These are phyloP conservation scores for Cercospora zeina DNA, from an alignment of 2,329 filamentous ascomycete genomes.

Conservation along the genomic window DNA sequence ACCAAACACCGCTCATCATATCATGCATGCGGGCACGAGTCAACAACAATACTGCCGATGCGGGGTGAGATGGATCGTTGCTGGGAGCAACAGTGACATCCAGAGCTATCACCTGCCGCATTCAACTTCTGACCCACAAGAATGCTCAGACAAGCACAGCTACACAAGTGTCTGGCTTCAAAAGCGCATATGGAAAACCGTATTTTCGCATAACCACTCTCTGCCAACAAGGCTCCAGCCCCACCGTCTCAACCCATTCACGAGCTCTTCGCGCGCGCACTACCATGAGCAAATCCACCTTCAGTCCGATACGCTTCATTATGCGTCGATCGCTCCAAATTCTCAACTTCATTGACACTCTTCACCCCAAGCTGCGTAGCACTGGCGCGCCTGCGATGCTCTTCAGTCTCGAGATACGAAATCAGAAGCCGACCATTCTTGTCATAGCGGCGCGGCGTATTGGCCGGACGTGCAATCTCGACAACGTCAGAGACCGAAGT, in stretches of 20 bases:
- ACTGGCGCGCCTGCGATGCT: constrained; percentile 24
- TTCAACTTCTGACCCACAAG: not conserved
- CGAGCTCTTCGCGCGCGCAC: constrained; percentile 25
- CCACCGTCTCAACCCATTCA: not conserved
- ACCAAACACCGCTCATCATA: not conserved
- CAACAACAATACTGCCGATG: not conserved
- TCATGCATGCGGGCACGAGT: not conserved
- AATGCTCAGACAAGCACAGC: not conserved
- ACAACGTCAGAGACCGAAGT: constrained; percentile 53
- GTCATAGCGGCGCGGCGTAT: constrained; percentile 57
- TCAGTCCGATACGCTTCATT: constrained; percentile 21
- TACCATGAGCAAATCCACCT: constrained; percentile 16
- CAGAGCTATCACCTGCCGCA: not conserved
- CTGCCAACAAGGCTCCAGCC: not conserved
- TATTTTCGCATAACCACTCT: not conserved
- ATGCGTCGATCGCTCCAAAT: constrained; percentile 24
- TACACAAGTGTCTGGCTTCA: not conserved
- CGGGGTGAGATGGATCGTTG: not conserved
- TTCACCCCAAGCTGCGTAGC: constrained; percentile 12
- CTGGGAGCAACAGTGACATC: not conserved
- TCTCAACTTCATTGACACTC: constrained; percentile 19
- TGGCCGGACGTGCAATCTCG: constrained; percentile 50
- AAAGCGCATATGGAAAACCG: not conserved
- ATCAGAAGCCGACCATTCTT: constrained; percentile 59
- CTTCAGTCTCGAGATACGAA: constrained; percentile 47